Evolutionary conservation across 2,329 filamentous ascomycete species (phyloP), one percentile per base, ranked within the genome.

Genomic region (Epichloe brachyelytri): DNA sequence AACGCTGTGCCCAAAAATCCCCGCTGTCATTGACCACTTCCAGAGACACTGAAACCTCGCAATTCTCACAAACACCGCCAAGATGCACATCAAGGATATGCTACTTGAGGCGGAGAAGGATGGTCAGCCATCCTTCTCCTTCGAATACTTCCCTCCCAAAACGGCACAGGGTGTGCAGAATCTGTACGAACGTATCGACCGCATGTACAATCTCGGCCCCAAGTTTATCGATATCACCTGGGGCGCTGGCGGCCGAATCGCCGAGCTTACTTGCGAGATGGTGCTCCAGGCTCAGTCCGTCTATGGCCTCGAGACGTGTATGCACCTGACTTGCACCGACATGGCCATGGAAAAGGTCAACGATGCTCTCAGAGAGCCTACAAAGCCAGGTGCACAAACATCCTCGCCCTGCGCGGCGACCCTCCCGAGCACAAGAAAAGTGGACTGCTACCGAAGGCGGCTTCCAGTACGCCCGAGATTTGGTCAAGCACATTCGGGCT

Each of bases 61-160:
- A 17, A 30, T 14, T 44, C 15, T 41, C 10, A 17, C 22, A 26
- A 22, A n/a, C 52, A 50, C 55, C 33, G 51, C 56, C 77, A 83
- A 65, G 57, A 97, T 98, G 91, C 93, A 97, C 72, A 91, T 98
- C 77, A 87, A 85, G 59, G 82, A 93, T 62, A 96, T 96, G 77
- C 78, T 98, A 62, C 76, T 80, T 60, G 85, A 91, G 61, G 83
- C 90, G 69, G 82, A 89, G 70, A 78, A 79, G 71, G 81, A 83
- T 63, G 82, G 83, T 65, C 80, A 85, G 62, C 85, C 90, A 52
- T 93, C 89, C 65, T 96, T 96, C 76, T 98, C 93, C 54, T 98
- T 98, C 74, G 93, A 98, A 70, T 98, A 95, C 77, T 98, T 98
- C 71, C 93, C 93, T 48, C 93, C 93, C 39, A 98, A 98, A 75